Conservation (phyloP, 768 basidiomycete genomes). For the Leccinum subgranulosum region DNA sequence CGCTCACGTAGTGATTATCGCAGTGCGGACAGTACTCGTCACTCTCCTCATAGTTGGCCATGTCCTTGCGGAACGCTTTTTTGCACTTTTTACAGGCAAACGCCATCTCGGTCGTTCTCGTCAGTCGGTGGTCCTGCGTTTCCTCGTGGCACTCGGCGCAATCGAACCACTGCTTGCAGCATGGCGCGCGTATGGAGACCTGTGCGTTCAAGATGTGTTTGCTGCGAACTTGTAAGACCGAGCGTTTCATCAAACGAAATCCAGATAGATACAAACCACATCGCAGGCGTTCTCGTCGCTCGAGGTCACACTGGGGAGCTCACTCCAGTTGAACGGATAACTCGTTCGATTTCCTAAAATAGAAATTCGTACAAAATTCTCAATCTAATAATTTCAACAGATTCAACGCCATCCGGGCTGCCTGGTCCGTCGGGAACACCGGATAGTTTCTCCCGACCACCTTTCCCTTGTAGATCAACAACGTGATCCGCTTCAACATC, state of each 20-base stretch:
- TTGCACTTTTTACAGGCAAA: constrained; percentile 89
- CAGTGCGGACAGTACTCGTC: constrained; percentile 99
- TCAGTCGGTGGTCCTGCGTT: constrained; percentile 65
- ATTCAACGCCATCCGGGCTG: constrained; percentile 8
- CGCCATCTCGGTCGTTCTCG: constrained; percentile 78
- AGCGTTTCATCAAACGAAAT: neutral
- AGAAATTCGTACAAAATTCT: neutral
- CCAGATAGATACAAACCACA: constrained; percentile 25
- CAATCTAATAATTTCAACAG: neutral
- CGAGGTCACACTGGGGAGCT: neutral
- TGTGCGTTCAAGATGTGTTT: constrained; percentile 97
- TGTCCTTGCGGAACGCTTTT: constrained; percentile 96
- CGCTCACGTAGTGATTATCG: constrained; percentile 95
- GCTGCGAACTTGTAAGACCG: constrained; percentile 38
- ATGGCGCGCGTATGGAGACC: constrained; percentile 93
- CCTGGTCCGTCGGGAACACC: constrained; percentile 21
- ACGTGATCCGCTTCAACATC: constrained; percentile 20
- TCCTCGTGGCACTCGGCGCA: constrained; percentile 96
- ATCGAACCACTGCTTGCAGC: constrained; percentile 98
- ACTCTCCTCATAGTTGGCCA: constrained; percentile 88
- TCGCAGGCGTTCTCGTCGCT: constrained; percentile 1
- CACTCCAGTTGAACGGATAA: neutral
- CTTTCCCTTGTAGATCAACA: constrained; percentile 12
- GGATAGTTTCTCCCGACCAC: constrained; percentile 20
- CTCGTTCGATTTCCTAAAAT: constrained; percentile 1